phyloP scores from a whole-genome alignment of 1,284 basidiomycete species.

The Pseudozyma hubeiensis region DNA sequence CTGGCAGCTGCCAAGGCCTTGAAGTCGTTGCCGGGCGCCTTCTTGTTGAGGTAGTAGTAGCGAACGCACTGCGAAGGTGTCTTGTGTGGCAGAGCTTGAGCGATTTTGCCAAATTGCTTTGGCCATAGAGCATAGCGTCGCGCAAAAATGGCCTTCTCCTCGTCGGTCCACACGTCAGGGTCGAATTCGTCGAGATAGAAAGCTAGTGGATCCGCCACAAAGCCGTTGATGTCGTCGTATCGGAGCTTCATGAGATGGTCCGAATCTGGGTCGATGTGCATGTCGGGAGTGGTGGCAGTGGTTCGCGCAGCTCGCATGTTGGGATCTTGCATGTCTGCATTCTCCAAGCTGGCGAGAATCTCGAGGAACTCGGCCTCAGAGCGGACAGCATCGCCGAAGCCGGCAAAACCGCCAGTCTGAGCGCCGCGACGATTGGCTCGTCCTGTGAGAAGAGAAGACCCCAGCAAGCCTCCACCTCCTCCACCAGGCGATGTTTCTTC shows the following conservation, averaged over 20 bases:
- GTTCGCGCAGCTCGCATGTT: constrained; percentile 86
- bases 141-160: constrained; percentile 83
- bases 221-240: constrained; percentile 86
- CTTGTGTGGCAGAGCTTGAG: constrained; percentile 84
- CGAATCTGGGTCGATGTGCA: constrained; percentile 78
- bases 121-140: constrained; percentile 85
- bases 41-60: constrained; percentile 96
- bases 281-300: constrained; percentile 90
- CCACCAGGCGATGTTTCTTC: constrained; percentile 27
- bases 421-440: constrained; percentile 54
- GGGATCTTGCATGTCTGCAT: constrained; percentile 91
- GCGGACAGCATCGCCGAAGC: constrained; percentile 86
- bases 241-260: constrained; percentile 72
- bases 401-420: constrained; percentile 54
- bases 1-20: constrained; percentile 62
- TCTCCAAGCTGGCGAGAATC: constrained; percentile 90
- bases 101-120: constrained; percentile 91
- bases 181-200: constrained; percentile 72
- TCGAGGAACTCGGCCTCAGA: constrained; percentile 97
- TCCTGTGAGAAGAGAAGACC: constrained; percentile 28
- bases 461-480: constrained; percentile 27
- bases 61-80: constrained; percentile 87
- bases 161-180: constrained; percentile 78
- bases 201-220: constrained; percentile 80
- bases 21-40: constrained; percentile 70